Evolutionary conservation across 305 asterid species (phyloP), one percentile per base, ranked within the genome.

Genomic region (Fraxinus nigra): DNA sequence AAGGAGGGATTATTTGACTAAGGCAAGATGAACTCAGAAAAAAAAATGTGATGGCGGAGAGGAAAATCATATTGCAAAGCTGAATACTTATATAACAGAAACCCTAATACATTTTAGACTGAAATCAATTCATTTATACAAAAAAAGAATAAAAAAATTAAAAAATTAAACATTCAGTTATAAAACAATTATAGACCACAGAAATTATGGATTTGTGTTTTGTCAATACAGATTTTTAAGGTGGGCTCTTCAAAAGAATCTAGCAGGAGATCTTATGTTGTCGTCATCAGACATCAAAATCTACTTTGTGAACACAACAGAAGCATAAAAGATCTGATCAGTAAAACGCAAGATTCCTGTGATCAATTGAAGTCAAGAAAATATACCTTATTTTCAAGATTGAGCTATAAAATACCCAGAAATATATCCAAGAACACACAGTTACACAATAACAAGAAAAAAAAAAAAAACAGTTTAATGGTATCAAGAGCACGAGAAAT

Each of bases 31-130:
- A 3, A 46, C 20, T 0, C 18, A 20, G 14, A 59, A 26, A 79
- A 63, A 22, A 24, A 26, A 9, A 56, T 7, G 13, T 61, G 70
- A 10, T 28, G 22, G 3, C 30, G 20, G 38, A 67, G 37, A 73
- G 72, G 16, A 51, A 69, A 79, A 43, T n/a, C 51, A 70, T 14
- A 59, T 56, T n/a, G 61, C 40, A 2, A 24, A 0, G 37, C 28
- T 65, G 59, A 72, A n/a, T 32, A 74, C 26, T 63, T 16, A 63
- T 11, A 33, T 43, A 67, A 43, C 70, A 59, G 78, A 81, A 77
- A 85, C 86, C 88, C 85, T 82, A 85, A 65, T 35, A 10, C 34
- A 16, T 37, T 73, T n/a, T 72, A 65, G 38, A 38, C 48, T 72
- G 67, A 73, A 65, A 37, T 74, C 79, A 69, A 20, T 33, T 69